Conservation (phyloP, 31 red algal species). For the Odonthalia washingtoniensis region DNA sequence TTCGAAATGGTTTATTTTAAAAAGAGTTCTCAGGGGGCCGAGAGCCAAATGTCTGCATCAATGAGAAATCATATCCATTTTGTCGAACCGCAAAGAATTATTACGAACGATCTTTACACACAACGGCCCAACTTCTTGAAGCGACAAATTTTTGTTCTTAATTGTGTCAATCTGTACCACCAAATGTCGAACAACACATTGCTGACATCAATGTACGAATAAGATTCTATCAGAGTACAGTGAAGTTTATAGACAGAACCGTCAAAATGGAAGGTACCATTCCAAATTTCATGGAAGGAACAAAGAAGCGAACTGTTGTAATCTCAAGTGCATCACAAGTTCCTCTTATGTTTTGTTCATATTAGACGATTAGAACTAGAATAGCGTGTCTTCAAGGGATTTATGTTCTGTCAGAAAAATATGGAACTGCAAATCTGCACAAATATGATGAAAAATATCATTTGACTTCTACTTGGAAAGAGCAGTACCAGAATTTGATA, state of each 20-base stretch:
- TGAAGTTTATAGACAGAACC: slow-evolving; percentile 9
- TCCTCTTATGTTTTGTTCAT: too few species aligned
- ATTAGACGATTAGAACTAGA: slow-evolving; percentile 3
- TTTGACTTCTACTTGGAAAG: too few species aligned
- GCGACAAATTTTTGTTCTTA: not conserved
- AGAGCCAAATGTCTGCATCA: slow-evolving; percentile 46
- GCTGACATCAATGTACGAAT: slow-evolving; percentile 1
- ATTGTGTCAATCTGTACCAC: not conserved
- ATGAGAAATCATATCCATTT: slow-evolving; percentile 43
- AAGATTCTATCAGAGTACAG: slow-evolving; percentile 27
- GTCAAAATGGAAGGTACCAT: slow-evolving; percentile 33
- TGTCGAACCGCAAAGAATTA: slow-evolving; percentile 49
- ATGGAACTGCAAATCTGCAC: slow-evolving; percentile 41
- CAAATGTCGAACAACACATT: slow-evolving; percentile 29
- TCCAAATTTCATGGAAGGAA: too few species aligned
- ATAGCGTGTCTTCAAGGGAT: slow-evolving; percentile 38
- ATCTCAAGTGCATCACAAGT: too few species aligned
- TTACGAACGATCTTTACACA: slow-evolving; percentile 21
- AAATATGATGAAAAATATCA: slow-evolving; percentile 4
- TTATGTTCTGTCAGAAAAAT: slow-evolving; percentile 27
- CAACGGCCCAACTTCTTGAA: too few species aligned
- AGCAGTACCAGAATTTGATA: too few species aligned
- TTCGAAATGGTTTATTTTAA: too few species aligned
- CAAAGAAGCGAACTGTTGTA: too few species aligned
- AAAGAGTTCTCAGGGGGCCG: slow-evolving; percentile 8